phyloP scores from a whole-genome alignment of 2,329 filamentous ascomycete genomes.

The Paecilomyces niveus region DNA sequence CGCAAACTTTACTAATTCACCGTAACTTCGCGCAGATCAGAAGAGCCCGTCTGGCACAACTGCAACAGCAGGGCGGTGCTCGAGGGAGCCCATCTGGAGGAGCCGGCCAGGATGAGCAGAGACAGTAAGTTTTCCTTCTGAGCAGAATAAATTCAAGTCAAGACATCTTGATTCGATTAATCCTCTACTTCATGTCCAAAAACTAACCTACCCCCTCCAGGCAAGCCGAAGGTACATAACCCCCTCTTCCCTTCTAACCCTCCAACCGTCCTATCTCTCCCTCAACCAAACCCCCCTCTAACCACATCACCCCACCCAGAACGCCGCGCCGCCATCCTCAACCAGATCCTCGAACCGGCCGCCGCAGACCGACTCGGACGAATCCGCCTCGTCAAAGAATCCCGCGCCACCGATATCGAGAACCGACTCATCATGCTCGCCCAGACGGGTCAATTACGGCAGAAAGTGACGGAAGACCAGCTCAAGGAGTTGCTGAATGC shows the following conservation, averaged over 20 bases:
- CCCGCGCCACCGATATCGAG: slow-evolving; percentile 82
- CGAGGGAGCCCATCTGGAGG: slow-evolving; percentile 42
- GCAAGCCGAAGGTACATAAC: slow-evolving; percentile 3
- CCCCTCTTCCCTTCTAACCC: background rate
- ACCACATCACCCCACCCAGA: slow-evolving; percentile 10
- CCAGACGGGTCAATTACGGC: slow-evolving; percentile 73
- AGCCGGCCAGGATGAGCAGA: slow-evolving; percentile 56
- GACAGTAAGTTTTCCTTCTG: slow-evolving; percentile 45
- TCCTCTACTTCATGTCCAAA: background rate
- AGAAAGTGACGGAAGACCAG: slow-evolving; percentile 86
- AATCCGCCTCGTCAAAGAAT: slow-evolving; percentile 92
- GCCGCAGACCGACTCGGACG: slow-evolving; percentile 88
- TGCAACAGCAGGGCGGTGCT: slow-evolving; percentile 61
- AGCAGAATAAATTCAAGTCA: background rate
- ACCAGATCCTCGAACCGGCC: slow-evolving; percentile 89
- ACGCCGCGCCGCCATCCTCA: slow-evolving; percentile 53
- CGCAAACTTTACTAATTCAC: background rate
- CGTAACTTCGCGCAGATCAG: slow-evolving; percentile 57
- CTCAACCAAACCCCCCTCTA: background rate
- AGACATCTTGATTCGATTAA: background rate
- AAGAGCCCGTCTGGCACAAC: slow-evolving; percentile 85
- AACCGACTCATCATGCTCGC: slow-evolving; percentile 89
- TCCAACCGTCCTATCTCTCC: background rate
- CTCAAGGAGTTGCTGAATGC: slow-evolving; percentile 85
- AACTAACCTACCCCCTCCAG: background rate